phyloP scores from a whole-genome alignment of 495 filamentous ascomycete species.

The Pyrenopolyporus hunteri region DNA sequence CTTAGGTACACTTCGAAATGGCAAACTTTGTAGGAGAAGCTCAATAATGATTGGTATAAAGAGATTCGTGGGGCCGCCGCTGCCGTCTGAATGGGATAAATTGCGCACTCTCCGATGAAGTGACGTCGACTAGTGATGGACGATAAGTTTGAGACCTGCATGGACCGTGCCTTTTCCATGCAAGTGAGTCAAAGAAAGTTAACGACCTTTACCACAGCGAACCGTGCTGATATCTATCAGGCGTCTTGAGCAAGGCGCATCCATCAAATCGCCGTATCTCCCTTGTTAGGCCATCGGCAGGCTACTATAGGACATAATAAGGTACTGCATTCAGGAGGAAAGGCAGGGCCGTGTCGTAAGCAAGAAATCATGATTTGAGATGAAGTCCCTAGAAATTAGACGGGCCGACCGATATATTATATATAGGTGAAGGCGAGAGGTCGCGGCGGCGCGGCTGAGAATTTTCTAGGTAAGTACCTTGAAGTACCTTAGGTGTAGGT shows the following conservation, averaged over 20 bases:
- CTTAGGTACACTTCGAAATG: too few species aligned
- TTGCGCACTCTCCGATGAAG: neutral
- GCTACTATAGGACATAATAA: neutral
- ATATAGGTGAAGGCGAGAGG: slow-evolving; percentile 10
- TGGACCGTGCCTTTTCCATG: neutral
- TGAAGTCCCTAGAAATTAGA: neutral
- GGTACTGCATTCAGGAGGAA: neutral
- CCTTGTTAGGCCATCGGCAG: neutral
- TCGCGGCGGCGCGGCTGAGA: slow-evolving; percentile 29
- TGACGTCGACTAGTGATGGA: neutral
- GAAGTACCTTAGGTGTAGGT: neutral
- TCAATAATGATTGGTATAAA: too few species aligned
- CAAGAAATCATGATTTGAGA: slow-evolving; percentile 3
- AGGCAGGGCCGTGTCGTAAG: neutral
- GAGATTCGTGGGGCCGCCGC: slow-evolving; percentile 8
- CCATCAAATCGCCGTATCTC: slow-evolving; percentile 5
- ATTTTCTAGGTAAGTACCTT: slow-evolving; percentile 21
- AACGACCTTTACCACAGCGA: neutral
- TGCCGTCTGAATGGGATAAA: neutral
- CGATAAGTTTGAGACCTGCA: slow-evolving; percentile 11
- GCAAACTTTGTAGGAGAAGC: too few species aligned
- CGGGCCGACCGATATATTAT: neutral
- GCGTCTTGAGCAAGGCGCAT: slow-evolving; percentile 1
- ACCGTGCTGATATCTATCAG: neutral
- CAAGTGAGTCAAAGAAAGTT: neutral